Base-by-base conservation (phyloP, 2,329 filamentous ascomycete species). In the Ceratocystis albifundus region DNA sequence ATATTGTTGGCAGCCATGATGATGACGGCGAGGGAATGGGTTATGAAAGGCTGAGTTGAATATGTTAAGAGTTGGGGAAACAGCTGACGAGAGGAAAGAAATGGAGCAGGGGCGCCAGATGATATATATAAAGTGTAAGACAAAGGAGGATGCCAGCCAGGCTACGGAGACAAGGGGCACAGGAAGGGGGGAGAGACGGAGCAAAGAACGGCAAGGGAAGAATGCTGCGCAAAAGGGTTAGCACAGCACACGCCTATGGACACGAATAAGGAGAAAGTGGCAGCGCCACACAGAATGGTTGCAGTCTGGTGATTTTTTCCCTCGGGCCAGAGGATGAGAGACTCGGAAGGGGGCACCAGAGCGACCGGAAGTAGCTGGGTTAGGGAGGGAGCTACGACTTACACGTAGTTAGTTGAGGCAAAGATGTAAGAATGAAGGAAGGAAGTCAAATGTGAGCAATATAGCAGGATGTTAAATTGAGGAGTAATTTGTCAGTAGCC, bases 1-100 rank as follows among this genome's bases (percentile, higher is more conserved):
- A 87, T 87, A 75, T 84, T 86, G 76, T 82, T 82, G 70, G 80
- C 77, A 69, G 82, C 82, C 83, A 85, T 85, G 71, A 57, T 85
- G 71, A 57, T 78, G 75, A 70, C 8, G 36, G 36, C 3, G 36
- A 41, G 36, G 36, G 10, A 12, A 25, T 53, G 70, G 69, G 44
- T 28, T 41, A 25, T 36, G 36, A 57, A 61, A 65, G 25, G 25
- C 15, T 17, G 17, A 4, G 25, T 15, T 17, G 17, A 4, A n/a
- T 30, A 4, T 28, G 48, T 3, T 22, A 28, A 4, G 3, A 53
- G 48, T 12, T 8, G 4, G 48, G 48, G 48, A 28, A 25, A 7
- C 20, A 22, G 1, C 10, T 53, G 6, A 22, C 2, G 22, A 28
- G 10, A 15, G 12, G 20, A 10, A 1, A 3, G 22, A 12, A 7